These are phyloP conservation scores for Pleurotus tuber-regium DNA, from an alignment of 768 basidiomycete species.

Conservation along the genomic window DNA sequence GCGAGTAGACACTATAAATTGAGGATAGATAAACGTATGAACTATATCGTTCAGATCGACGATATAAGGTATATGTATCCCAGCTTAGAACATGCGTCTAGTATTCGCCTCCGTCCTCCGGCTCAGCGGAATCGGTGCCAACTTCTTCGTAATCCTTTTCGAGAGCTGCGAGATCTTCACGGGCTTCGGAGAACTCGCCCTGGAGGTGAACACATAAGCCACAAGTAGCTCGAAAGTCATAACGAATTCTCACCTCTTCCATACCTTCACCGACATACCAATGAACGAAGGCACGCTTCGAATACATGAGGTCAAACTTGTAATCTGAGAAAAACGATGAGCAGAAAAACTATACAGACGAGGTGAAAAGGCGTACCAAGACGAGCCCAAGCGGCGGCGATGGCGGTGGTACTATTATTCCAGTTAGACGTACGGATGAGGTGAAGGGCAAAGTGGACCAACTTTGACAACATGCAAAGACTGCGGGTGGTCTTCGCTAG, in stretches of 20 bases:
- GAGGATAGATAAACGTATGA: not conserved
- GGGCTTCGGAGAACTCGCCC: constrained; percentile 98
- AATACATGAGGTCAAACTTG: constrained; percentile 98
- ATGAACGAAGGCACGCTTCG: constrained; percentile 89
- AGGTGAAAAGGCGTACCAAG: constrained; percentile 43
- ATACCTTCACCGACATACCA: constrained; percentile 99
- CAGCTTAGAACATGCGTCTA: constrained; percentile 25
- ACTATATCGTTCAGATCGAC: not conserved
- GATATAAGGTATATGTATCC: not conserved
- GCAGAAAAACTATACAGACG: constrained; percentile 1
- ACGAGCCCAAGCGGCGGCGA: constrained; percentile 92
- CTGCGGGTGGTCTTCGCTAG: constrained; percentile 92
- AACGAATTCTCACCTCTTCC: constrained; percentile 68
- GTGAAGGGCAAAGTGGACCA: constrained; percentile 17
- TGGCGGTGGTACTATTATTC: constrained; percentile 73
- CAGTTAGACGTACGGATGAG: not conserved
- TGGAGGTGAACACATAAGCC: constrained; percentile 16
- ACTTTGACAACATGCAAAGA: constrained; percentile 97
- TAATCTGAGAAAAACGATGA: constrained; percentile 54
- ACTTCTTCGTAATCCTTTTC: constrained; percentile 96
- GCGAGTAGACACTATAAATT: not conserved
- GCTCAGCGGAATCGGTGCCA: constrained; percentile 50
- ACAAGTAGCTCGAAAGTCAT: not conserved
- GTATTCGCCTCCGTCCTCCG: constrained; percentile 53
- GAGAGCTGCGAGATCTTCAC: constrained; percentile 99